Evolutionary conservation across 2,329 filamentous ascomycete genomes (phyloP), one percentile per base, ranked within the genome.

Genomic region (Xylariomycetidae sp.): DNA sequence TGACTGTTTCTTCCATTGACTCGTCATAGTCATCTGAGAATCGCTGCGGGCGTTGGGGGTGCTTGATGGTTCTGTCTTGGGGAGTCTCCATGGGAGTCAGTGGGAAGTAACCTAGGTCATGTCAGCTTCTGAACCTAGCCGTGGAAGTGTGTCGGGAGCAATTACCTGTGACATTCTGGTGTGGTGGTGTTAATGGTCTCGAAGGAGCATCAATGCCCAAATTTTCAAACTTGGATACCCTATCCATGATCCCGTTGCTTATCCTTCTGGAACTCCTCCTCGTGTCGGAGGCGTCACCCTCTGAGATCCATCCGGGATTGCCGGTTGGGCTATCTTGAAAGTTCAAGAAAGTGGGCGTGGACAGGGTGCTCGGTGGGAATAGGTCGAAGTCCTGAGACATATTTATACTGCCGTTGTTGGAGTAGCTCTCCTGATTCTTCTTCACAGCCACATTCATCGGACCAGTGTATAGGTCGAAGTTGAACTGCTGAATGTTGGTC

Each of bases 71-170:
- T 31, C 63, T 61, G 40, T 70, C 61, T 41, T 71, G 68, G 27
- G 82, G 80, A 14, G 79, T 84, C 33, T 78, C 75, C 49, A 72
- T 74, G 33, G 83, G 82, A 17, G 82, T 86, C 28, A 80, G 73
- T 37, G 82, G 82, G 44, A 77, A 75, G 48, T 77, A 81, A 45
- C 65, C 80, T 55, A 80, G 38, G 26, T 16, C 11, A 14, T 14
- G 44, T 63, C 27, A 51, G 50, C 28, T 11, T 22, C n/a, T 20
- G 18, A 14, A 7, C 3, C 7, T 23, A 23, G n/a, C 20, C 8
- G 8, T n/a, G 20, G n/a, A 8, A 23, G 20, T n/a, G n/a, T 8
- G 20, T 23, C n/a, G 8, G 20, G n/a, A 23, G n/a, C n/a, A 23
- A 8, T 63, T 66, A 84, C 82, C 67, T 49, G 64, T 64, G 51